phyloP scores from a whole-genome alignment of 169 alveolate species.

The Perkinsus olseni region DNA sequence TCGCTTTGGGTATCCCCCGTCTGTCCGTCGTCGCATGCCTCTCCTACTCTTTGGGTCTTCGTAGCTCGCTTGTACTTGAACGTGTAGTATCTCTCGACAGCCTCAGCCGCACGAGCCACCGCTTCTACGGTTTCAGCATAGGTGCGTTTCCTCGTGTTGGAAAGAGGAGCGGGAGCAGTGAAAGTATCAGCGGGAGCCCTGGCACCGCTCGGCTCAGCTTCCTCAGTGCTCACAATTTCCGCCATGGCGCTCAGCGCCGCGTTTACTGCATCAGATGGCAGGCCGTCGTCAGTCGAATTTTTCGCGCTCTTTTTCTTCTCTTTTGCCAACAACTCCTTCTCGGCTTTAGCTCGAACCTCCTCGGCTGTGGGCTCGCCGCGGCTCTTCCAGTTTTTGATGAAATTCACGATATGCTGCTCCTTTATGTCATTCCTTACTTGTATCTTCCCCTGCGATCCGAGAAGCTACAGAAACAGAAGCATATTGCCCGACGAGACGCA shows the following conservation, averaged over 20 bases:
- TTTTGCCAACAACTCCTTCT: background rate
- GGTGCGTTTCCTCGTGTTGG: background rate
- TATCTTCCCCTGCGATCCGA: background rate
- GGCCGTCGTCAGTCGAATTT: background rate
- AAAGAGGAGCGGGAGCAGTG: background rate
- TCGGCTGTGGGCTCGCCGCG: background rate
- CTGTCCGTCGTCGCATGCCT: no score
- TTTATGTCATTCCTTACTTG: background rate
- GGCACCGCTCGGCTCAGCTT: background rate
- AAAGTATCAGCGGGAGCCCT: background rate
- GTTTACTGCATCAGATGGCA: background rate
- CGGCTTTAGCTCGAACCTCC: background rate
- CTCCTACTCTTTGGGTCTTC: no score
- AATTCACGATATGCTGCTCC: background rate
- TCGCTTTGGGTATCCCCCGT: no score
- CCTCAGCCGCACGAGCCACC: background rate
- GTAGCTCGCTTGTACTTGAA: background rate
- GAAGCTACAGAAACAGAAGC: background rate
- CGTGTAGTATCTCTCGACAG: background rate
- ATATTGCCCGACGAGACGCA: background rate
- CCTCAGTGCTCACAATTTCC: background rate
- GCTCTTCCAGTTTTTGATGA: background rate
- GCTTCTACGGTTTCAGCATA: background rate
- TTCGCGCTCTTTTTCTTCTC: background rate
- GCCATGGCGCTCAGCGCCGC: background rate